Percentiles rank a stretch among this genome's conserved stretches.
Evolutionary conservation across 306 rosid genomes (phyloP).

Genomic region (Castanea crenata): DNA sequence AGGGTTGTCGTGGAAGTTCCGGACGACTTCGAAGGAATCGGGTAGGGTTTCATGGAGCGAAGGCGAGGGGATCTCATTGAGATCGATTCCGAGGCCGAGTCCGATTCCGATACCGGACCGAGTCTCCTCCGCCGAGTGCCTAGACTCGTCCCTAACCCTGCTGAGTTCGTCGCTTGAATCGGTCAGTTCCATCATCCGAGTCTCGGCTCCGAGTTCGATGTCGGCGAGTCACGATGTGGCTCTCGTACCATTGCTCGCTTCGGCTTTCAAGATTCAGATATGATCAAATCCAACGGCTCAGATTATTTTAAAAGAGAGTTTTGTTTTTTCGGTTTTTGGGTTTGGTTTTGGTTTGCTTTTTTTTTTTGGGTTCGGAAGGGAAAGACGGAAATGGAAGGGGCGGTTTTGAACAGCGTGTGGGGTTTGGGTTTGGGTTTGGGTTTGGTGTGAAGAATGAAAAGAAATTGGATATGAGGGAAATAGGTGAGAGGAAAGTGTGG

Average conservation of each 20-base stretch:
- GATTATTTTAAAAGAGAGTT: constrained; percentile 38
- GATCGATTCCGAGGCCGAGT: constrained; percentile 75
- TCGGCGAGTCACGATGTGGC: constrained; percentile 37
- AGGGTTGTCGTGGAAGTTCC: constrained; percentile 76
- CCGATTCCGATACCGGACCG: constrained; percentile 56
- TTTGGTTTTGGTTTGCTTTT: neutral
- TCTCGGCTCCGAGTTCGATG: constrained; percentile 32
- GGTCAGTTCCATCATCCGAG: constrained; percentile 85
- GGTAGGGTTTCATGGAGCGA: constrained; percentile 63
- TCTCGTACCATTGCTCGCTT: constrained; percentile 57
- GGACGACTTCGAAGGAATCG: constrained; percentile 74
- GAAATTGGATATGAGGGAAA: neutral
- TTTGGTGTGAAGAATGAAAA: neutral
- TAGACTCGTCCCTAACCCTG: constrained; percentile 11
- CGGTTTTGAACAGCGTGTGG: constrained; percentile 11
- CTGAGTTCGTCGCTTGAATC: constrained; percentile 65
- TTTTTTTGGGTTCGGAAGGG: constrained; percentile 20
- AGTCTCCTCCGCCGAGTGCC: constrained; percentile 28
- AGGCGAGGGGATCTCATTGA: constrained; percentile 98
- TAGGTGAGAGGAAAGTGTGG: neutral
- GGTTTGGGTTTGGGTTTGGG: too few relatives aligned
- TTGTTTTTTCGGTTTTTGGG: constrained; percentile 19
- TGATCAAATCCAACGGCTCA: constrained; percentile 53
- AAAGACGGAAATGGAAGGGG: constrained; percentile 52
- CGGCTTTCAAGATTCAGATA: constrained; percentile 15